A percentile compares a stretch with the other conserved stretches of the same genome.
phyloP scores from a whole-genome alignment of 1,284 basidiomycete species.

The Tylopilus sp. region DNA sequence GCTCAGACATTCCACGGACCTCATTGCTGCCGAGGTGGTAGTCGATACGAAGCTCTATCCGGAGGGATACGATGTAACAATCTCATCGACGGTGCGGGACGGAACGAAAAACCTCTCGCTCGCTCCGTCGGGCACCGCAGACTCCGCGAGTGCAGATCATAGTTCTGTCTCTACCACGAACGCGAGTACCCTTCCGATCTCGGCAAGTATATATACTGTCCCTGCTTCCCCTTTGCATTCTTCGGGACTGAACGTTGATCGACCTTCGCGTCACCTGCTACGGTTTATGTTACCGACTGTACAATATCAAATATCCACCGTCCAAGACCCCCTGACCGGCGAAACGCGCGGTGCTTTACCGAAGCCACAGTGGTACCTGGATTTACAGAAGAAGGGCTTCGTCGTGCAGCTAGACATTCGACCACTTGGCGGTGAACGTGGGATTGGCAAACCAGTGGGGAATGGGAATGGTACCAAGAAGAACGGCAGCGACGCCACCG shows the following conservation, averaged over 20 bases:
- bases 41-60: conserved; percentile 73
- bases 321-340: conserved; percentile 77
- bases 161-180: not conserved
- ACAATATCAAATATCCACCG: conserved; percentile 67
- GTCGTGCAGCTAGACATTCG: conserved; percentile 57
- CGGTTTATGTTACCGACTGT: conserved; percentile 77
- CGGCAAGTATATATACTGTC: conserved; percentile 57
- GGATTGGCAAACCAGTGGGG: conserved; percentile 22
- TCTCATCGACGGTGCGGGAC: conserved; percentile 45
- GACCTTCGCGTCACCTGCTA: conserved; percentile 67
- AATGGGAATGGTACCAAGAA: conserved; percentile 23
- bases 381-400: conserved; percentile 64
- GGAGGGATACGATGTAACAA: conserved; percentile 58
- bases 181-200: conserved; percentile 45
- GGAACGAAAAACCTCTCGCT: conserved; percentile 32
- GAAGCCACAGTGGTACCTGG: conserved; percentile 70
- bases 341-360: conserved; percentile 58
- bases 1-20: conserved; percentile 51
- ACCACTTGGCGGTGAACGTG: conserved; percentile 33
- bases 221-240: conserved; percentile 78
- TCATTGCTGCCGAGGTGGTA: conserved; percentile 67
- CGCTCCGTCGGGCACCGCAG: conserved; percentile 11
- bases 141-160: not conserved
- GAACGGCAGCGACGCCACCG: conserved; percentile 31
- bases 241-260: conserved; percentile 55